Percentiles rank a stretch among this genome's conserved stretches.
These are phyloP conservation scores for Fusarium sp. DNA, from an alignment of 2,329 filamentous ascomycete species.

Conservation along the genomic window DNA sequence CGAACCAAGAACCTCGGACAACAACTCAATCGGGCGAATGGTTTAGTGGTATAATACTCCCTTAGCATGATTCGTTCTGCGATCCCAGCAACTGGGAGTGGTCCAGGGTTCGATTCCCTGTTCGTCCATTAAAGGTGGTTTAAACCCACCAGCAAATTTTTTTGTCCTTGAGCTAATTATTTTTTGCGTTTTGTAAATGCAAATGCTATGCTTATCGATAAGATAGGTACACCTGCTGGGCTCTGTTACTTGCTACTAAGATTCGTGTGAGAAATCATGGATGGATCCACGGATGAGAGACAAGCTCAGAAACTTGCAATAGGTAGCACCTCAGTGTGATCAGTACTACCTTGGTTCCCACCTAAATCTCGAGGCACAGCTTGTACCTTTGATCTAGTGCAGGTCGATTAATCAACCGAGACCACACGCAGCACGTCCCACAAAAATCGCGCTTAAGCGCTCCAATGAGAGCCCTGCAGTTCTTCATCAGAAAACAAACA, in stretches of 20 bases:
- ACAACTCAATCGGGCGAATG: not conserved
- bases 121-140: not conserved
- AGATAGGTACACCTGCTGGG: not conserved
- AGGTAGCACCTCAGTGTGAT: not conserved
- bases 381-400: not conserved
- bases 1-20: not conserved
- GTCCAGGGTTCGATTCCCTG: conserved; percentile 2
- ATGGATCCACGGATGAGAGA: no score
- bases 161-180: not conserved
- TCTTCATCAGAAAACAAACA: not conserved
- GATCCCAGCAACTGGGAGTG: not conserved
- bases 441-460: not conserved
- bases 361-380: not conserved
- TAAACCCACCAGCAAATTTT: not conserved
- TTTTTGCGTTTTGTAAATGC: not conserved
- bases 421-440: not conserved
- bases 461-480: not conserved
- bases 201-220: not conserved
- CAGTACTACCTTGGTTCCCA: not conserved
- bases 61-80: not conserved
- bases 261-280: not conserved
- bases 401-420: not conserved
- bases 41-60: conserved; percentile 4
- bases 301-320: not conserved
- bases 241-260: not conserved